phyloP scores from a whole-genome alignment of 768 basidiomycete species.

The Panellus pusillus region DNA sequence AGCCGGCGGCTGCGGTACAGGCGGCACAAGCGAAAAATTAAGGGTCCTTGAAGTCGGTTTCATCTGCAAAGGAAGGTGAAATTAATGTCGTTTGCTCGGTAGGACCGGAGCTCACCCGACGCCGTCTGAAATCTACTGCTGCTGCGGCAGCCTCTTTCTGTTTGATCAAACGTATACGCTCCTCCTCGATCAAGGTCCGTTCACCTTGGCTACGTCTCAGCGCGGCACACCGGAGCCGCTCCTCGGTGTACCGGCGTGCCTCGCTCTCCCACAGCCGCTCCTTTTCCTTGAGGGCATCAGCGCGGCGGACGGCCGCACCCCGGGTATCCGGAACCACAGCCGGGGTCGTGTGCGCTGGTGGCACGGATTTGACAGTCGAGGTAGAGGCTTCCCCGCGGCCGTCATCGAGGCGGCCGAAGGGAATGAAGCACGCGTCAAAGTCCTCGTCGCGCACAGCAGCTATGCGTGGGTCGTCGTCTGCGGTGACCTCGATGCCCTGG shows the following conservation, averaged over 20 bases:
- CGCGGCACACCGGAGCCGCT: background rate
- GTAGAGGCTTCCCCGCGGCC: constrained; percentile 7
- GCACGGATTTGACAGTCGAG: background rate
- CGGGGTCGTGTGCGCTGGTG: background rate
- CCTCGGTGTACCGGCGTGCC: constrained; percentile 18
- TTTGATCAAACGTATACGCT: constrained; percentile 12
- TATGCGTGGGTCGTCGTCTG: constrained; percentile 63
- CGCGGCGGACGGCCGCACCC: background rate
- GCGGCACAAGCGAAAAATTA: constrained; percentile 18
- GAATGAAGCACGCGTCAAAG: constrained; percentile 49
- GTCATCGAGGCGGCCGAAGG: constrained; percentile 36
- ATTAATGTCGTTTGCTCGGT: background rate
- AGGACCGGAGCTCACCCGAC: background rate
- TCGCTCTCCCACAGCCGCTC: constrained; percentile 19
- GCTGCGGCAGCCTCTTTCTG: constrained; percentile 21
- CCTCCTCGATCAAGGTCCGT: constrained; percentile 8
- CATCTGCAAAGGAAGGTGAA: background rate
- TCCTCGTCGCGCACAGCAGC: constrained; percentile 56
- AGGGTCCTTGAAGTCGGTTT: constrained; percentile 18
- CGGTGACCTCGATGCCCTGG: constrained; percentile 60
- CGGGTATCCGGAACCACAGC: background rate
- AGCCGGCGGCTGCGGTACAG: constrained; percentile 7
- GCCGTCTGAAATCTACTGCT: background rate
- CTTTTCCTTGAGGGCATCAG: constrained; percentile 6
- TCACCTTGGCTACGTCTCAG: background rate